Evolutionary conservation across 176 grass and related monocot genomes (phyloP).

Genomic region (Pharus latifolius): DNA sequence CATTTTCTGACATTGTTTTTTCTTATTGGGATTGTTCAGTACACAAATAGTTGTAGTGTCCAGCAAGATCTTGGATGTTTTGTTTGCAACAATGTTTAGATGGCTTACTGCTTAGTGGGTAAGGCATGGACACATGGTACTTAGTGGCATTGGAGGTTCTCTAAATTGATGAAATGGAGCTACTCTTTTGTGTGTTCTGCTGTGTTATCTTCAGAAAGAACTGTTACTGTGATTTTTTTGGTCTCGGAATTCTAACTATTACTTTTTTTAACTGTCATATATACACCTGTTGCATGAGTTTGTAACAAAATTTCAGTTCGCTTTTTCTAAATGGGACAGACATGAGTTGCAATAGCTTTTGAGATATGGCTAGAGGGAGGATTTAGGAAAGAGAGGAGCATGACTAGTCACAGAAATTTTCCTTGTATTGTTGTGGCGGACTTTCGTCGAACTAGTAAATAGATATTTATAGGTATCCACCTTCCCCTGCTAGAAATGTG

Average conservation of each 20-base stretch:
- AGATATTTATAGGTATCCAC: background rate
- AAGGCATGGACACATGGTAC: no score
- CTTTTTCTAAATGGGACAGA: no score
- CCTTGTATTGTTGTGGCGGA: background rate
- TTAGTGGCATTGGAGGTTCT: no score
- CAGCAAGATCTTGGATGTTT: background rate
- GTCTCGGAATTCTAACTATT: background rate
- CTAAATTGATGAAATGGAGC: background rate
- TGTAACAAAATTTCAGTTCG: no score
- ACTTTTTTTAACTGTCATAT: background rate
- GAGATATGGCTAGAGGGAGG: no score
- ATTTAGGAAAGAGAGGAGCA: no score
- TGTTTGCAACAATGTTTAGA: no score
- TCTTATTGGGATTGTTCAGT: background rate
- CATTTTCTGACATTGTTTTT: background rate
- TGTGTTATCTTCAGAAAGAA: background rate
- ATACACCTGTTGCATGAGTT: background rate
- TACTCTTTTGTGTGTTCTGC: background rate
- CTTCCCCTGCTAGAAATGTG: background rate
- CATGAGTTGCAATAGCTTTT: no score
- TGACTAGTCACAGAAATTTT: no score
- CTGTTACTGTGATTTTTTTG: background rate
- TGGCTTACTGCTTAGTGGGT: no score
- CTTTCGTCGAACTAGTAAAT: background rate
- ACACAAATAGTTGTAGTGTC: background rate